Evolutionary conservation across 176 grass and related monocot species (phyloP).

Genomic region (Avena eriantha): DNA sequence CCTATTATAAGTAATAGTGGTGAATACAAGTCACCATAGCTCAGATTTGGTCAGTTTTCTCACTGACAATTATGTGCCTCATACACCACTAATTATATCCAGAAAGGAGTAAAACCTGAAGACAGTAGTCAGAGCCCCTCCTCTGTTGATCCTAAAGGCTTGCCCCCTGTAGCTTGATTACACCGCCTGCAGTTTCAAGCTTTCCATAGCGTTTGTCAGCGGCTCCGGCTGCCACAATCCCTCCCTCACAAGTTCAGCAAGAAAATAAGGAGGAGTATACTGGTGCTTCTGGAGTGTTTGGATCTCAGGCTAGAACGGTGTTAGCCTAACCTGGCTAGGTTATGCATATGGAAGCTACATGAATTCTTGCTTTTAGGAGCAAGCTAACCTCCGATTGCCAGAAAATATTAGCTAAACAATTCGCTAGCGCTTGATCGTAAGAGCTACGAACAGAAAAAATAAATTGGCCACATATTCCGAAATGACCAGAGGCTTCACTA

Average conservation of each 20-base stretch:
- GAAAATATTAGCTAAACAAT: no score
- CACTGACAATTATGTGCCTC: not conserved
- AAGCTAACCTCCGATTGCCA: no score
- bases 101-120: not conserved
- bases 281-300: not conserved
- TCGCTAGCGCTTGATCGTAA: no score
- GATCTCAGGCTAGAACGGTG: no score
- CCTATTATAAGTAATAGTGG: not conserved
- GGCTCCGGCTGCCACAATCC: not conserved
- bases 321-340: no score
- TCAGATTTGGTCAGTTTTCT: not conserved
- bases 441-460: no score
- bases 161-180: not conserved
- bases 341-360: no score
- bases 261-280: conserved; percentile 26
- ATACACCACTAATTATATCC: not conserved
- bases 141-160: not conserved
- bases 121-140: not conserved
- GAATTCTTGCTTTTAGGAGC: no score
- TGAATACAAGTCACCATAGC: not conserved
- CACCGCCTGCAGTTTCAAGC: not conserved
- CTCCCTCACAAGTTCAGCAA: not conserved
- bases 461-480: no score
- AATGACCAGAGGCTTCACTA: no score
- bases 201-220: not conserved